A percentile compares a stretch with the other conserved stretches of the same genome.
Conservation (phyloP, 371 early-diverging fungal species). For the Mortierella sp. region DNA sequence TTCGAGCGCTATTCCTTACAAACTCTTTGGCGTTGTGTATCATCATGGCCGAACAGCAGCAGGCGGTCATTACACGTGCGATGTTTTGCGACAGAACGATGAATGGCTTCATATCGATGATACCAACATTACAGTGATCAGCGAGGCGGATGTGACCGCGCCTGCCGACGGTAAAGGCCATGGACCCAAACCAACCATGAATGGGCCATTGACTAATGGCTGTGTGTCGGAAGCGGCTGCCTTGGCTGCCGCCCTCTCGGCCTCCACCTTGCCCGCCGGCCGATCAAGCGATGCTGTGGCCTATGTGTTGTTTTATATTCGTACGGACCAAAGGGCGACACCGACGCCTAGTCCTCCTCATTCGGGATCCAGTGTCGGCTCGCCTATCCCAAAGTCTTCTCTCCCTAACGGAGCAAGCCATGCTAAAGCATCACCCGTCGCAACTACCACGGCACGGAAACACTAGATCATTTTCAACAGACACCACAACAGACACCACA, state of each 20-base stretch:
- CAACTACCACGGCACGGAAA: conserved; percentile 40
- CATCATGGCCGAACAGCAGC: conserved; percentile 92
- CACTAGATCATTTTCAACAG: conserved; percentile 2
- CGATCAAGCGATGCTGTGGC: conserved; percentile 60
- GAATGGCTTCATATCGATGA: conserved; percentile 96
- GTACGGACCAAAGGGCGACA: conserved; percentile 37
- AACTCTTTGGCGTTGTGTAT: conserved; percentile 87
- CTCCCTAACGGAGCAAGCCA: conserved; percentile 20
- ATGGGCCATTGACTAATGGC: conserved; percentile 23
- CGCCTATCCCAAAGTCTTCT: conserved; percentile 6
- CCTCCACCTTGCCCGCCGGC: conserved; percentile 45
- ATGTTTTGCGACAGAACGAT: conserved; percentile 76
- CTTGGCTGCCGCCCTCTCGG: conserved; percentile 40
- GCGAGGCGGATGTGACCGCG: conserved; percentile 74
- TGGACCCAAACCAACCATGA: conserved; percentile 11
- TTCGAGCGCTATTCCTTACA: conserved; percentile 58
- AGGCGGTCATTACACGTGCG: conserved; percentile 98
- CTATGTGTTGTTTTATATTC: conserved; percentile 70
- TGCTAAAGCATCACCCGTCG: conserved; percentile 14
- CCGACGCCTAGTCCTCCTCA: conserved; percentile 4
- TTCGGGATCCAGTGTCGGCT: conserved; percentile 5
- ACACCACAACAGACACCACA: not conserved
- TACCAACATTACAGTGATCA: conserved; percentile 73
- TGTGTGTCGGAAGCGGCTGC: conserved; percentile 30
- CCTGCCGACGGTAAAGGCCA: conserved; percentile 47